phyloP scores from a whole-genome alignment of 768 basidiomycete genomes.

The Austroboletus eburneus region DNA sequence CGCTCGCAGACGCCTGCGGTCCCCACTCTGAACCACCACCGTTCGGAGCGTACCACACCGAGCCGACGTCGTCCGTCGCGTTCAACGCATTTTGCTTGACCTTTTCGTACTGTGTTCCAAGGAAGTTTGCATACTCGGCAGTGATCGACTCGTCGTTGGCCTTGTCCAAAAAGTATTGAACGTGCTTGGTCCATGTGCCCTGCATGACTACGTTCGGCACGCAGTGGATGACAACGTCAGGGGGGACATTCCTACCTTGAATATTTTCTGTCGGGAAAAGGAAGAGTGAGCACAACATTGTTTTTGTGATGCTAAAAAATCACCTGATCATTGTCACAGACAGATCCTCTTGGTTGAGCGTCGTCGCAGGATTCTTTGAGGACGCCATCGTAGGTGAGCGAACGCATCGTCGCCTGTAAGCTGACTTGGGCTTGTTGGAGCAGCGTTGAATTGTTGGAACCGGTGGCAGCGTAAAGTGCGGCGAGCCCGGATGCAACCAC shows the following conservation, averaged over 20 bases:
- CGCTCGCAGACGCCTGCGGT: conserved; percentile 27
- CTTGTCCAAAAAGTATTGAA: conserved; percentile 46
- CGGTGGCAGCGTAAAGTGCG: conserved; percentile 40
- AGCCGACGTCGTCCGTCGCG: conserved; percentile 38
- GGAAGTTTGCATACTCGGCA: conserved; percentile 37
- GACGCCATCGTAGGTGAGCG: conserved; percentile 37
- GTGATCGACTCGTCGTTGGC: conserved; percentile 40
- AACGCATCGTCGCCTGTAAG: conserved; percentile 45
- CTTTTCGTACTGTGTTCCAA: conserved; percentile 37
- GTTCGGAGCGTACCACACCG: conserved; percentile 29
- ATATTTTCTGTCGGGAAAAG: conserved; percentile 16
- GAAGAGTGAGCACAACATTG: too few species aligned
- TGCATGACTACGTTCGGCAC: conserved; percentile 1
- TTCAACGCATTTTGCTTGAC: conserved; percentile 38
- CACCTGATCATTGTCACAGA: conserved; percentile 47
- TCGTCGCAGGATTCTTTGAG: conserved; percentile 53
- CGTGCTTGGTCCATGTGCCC: conserved; percentile 51
- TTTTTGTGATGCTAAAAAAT: too few species aligned
- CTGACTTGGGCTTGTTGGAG: conserved; percentile 49
- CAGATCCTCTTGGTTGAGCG: conserved; percentile 33
- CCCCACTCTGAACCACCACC: conserved; percentile 27
- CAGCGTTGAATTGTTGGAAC: conserved; percentile 29
- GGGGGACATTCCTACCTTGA: conserved; percentile 31
- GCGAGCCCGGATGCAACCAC: conserved; percentile 53
- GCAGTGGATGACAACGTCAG: too few species aligned